Percentiles rank a stretch among this genome's conserved stretches.
These are phyloP conservation scores for Hura crepitans DNA, from an alignment of 441 rosid species.

Conservation along the genomic window DNA sequence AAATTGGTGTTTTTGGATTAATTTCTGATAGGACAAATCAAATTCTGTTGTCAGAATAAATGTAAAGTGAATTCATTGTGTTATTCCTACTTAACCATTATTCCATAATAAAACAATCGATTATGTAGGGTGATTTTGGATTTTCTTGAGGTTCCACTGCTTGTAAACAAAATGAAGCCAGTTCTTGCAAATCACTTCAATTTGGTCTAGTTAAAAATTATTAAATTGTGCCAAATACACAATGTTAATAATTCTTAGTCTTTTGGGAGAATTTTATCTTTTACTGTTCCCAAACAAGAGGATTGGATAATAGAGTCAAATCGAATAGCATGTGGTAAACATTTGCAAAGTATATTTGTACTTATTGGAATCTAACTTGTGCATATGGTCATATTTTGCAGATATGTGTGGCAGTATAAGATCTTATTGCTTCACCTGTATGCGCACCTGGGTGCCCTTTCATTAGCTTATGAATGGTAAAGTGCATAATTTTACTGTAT, in stretches of 20 bases:
- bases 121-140: neutral
- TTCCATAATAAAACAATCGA: neutral
- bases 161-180: neutral
- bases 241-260: neutral
- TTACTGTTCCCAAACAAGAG: neutral
- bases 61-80: neutral
- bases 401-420: constrained; percentile 88
- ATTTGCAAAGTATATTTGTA: neutral
- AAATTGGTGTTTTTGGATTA: neutral
- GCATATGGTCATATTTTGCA: constrained; percentile 35
- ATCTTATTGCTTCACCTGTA: constrained; percentile 81
- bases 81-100: neutral
- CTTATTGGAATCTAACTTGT: constrained; percentile 23
- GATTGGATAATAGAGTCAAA: neutral
- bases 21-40: neutral
- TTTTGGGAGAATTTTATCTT: neutral
- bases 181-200: neutral
- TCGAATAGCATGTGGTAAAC: neutral
- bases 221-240: neutral
- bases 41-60: neutral
- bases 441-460: constrained; percentile 71
- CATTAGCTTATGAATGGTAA: constrained; percentile 86
- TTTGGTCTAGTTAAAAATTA: neutral
- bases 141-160: neutral
- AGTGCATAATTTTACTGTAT: neutral